Conservation (phyloP, 23 red algal genomes). For the Gracilaria gracilis region DNA sequence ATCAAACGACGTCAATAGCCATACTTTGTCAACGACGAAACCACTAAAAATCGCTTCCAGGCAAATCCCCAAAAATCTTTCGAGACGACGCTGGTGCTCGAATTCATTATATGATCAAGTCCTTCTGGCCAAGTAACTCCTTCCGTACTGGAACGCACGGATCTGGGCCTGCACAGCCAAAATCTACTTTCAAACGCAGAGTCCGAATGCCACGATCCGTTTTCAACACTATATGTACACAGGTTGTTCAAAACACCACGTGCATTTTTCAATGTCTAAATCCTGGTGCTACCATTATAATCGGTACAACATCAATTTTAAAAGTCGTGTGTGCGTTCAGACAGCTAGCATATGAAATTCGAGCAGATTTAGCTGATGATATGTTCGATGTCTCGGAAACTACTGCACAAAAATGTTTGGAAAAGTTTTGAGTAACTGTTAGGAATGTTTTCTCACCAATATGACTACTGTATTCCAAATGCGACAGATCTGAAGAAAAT, state of each 20-base stretch:
- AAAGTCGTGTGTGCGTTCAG: constrained; percentile 51
- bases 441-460: background rate
- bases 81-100: constrained; percentile 37
- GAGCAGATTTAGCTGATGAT: constrained; percentile 44
- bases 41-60: background rate
- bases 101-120: constrained; percentile 34
- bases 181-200: constrained; percentile 28
- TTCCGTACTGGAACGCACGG: constrained; percentile 34
- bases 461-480: constrained; percentile 13
- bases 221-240: constrained; percentile 20
- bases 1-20: no score
- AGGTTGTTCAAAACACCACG: background rate
- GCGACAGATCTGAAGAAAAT: constrained; percentile 7
- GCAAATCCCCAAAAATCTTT: constrained; percentile 23
- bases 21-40: no score
- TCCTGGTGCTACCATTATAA: constrained; percentile 21
- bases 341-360: constrained; percentile 36
- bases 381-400: constrained; percentile 41
- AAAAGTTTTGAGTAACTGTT: background rate
- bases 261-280: constrained; percentile 34
- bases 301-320: constrained; percentile 36
- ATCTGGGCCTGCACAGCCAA: constrained; percentile 20
- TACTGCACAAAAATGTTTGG: constrained; percentile 19
- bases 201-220: background rate
- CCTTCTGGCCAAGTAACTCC: constrained; percentile 25